These are phyloP conservation scores for Lactarius sp. DNA, from an alignment of 768 basidiomycete species.

Conservation along the genomic window DNA sequence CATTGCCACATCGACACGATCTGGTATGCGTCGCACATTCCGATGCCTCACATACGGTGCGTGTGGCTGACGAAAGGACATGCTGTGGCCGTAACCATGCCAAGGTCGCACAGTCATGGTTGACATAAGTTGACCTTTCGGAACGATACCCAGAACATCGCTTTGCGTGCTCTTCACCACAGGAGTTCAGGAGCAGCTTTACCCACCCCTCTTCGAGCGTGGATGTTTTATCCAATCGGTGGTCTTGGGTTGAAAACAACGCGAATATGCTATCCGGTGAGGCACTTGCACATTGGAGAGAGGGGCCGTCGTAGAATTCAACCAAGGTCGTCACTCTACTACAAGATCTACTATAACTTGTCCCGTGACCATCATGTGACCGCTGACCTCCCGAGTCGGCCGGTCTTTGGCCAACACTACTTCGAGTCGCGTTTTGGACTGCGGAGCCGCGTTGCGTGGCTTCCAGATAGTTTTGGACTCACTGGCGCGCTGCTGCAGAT, in stretches of 20 bases:
- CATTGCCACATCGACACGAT: too few relatives aligned
- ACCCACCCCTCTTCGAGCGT: constrained; percentile 77
- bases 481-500: too few relatives aligned
- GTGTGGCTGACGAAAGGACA: too few relatives aligned
- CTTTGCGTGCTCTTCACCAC: constrained; percentile 81
- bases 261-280: constrained; percentile 96
- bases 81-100: constrained; percentile 92
- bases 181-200: constrained; percentile 88
- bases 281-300: constrained; percentile 75
- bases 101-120: constrained; percentile 95
- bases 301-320: too few relatives aligned
- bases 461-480: constrained; percentile 92
- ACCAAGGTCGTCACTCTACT: too few relatives aligned
- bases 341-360: too few relatives aligned
- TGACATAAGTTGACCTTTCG: constrained; percentile 96
- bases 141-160: constrained; percentile 94
- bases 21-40: too few relatives aligned
- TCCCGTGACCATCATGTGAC: too few relatives aligned
- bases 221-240: constrained; percentile 84
- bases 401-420: constrained; percentile 87
- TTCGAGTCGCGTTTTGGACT: constrained; percentile 48
- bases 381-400: too few relatives aligned
- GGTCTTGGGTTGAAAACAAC: constrained; percentile 92
- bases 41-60: too few relatives aligned
- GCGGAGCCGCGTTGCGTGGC: constrained; percentile 69